Evolutionary conservation across 495 filamentous ascomycete genomes (phyloP).

Genomic region (Tuber calosporum): DNA sequence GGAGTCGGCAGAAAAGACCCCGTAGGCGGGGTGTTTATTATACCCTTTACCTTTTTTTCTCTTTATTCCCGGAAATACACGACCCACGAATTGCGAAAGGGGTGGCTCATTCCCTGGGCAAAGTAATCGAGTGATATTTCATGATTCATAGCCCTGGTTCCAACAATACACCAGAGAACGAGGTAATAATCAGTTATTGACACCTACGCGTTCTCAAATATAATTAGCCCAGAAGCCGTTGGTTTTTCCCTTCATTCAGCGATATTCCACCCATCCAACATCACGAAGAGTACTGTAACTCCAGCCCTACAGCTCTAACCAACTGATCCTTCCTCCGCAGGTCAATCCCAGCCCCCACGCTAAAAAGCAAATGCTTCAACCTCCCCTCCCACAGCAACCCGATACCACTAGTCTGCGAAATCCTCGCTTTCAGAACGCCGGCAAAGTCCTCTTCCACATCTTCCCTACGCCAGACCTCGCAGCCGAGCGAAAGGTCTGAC

Average conservation of each 20-base stretch:
- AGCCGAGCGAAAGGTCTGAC: slow-evolving; percentile 81
- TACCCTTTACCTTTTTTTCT: background rate
- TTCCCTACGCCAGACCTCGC: slow-evolving; percentile 69
- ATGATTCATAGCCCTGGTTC: background rate
- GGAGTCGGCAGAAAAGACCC: background rate
- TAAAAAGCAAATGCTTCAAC: slow-evolving; percentile 86
- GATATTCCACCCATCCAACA: background rate
- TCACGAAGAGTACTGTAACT: slow-evolving; percentile 89
- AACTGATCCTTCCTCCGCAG: slow-evolving; percentile 62
- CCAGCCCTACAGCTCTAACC: slow-evolving; percentile 70
- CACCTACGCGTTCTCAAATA: background rate
- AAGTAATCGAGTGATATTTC: background rate
- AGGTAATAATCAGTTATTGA: background rate
- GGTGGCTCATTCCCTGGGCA: background rate
- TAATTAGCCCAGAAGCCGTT: background rate
- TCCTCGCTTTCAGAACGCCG: slow-evolving; percentile 80
- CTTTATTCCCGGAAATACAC: background rate
- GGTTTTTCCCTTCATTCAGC: background rate
- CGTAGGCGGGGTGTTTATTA: background rate
- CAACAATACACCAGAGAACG: background rate
- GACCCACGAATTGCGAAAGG: background rate
- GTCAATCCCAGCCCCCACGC: slow-evolving; percentile 73
- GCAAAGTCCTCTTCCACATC: slow-evolving; percentile 55
- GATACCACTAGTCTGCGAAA: slow-evolving; percentile 77
- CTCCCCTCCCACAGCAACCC: slow-evolving; percentile 90